A percentile compares a stretch with the other conserved stretches of the same genome.
phyloP scores from a whole-genome alignment of 805 yeast genomes.

The Kodamaea sagamina region DNA sequence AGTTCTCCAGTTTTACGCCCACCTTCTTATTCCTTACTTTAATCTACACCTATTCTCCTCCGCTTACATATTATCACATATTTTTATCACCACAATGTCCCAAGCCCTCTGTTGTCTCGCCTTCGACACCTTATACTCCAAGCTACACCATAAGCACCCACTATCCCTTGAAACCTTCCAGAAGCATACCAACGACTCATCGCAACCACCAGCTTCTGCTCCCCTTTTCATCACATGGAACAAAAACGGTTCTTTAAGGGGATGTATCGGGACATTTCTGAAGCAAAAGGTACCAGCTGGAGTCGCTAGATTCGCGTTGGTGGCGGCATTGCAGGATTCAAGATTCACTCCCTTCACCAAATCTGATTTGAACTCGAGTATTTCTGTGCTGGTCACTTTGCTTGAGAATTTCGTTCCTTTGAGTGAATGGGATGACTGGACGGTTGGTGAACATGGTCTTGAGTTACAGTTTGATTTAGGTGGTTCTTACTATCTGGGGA shows the following conservation, averaged over 20 bases:
- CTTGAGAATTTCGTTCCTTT: constrained; percentile 58
- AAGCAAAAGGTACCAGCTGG: constrained; percentile 57
- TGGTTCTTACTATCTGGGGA: constrained; percentile 57
- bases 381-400: constrained; percentile 63
- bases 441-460: constrained; percentile 80
- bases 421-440: constrained; percentile 68
- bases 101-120: constrained; percentile 41
- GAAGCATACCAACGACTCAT: constrained; percentile 14
- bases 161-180: constrained; percentile 20
- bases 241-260: constrained; percentile 57
- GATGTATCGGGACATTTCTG: constrained; percentile 91
- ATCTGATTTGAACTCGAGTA: constrained; percentile 53
- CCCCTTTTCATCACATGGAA: constrained; percentile 94
- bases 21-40: no score
- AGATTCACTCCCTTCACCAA: constrained; percentile 67
- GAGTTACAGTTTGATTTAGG: constrained; percentile 51
- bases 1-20: no score
- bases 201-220: constrained; percentile 24
- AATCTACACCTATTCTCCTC: no score
- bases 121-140: constrained; percentile 33
- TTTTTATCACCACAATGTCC: constrained; percentile 26
- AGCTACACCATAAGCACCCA: constrained; percentile 19
- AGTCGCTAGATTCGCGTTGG: constrained; percentile 58
- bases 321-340: constrained; percentile 71
- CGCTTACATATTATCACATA: neutral